Evolutionary conservation across 139 green algal species (phyloP).

Genomic region (Coelastrella sp.): DNA sequence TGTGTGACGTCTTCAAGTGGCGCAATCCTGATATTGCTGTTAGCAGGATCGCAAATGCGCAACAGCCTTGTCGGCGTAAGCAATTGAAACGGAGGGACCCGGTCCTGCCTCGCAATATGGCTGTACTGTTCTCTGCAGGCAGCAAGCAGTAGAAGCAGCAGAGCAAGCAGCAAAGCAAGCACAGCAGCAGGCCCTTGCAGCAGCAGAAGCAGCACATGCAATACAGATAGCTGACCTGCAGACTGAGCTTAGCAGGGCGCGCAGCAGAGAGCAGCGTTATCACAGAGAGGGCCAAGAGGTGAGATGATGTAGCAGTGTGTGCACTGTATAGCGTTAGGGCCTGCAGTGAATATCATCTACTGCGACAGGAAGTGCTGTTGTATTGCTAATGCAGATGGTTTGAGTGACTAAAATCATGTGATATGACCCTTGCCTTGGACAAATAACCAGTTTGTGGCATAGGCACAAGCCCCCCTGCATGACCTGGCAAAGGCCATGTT

Average conservation of each 20-base stretch:
- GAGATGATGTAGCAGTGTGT: neutral
- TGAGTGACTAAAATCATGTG: neutral
- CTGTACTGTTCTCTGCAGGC: conserved; percentile 21
- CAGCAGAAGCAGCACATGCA: conserved; percentile 10
- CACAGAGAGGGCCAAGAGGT: conserved; percentile 24
- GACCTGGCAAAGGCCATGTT: no score
- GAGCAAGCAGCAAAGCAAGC: conserved; percentile 45
- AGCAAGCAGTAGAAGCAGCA: conserved; percentile 49
- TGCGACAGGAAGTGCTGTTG: neutral
- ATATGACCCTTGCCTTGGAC: no score
- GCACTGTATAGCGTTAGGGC: neutral
- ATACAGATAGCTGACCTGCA: conserved; percentile 50
- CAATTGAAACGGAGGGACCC: no score
- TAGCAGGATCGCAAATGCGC: no score
- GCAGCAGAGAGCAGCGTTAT: conserved; percentile 4
- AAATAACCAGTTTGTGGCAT: no score
- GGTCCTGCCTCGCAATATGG: neutral
- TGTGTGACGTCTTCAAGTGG: no score
- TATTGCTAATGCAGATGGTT: neutral
- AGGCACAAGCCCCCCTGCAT: no score
- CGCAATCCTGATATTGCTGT: no score
- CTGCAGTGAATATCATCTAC: neutral
- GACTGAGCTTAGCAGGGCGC: conserved; percentile 54
- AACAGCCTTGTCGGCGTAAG: no score
- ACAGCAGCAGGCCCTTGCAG: neutral